Evolutionary conservation across 2,329 filamentous ascomycete genomes (phyloP).

Genomic region (Fusarium chuoi): DNA sequence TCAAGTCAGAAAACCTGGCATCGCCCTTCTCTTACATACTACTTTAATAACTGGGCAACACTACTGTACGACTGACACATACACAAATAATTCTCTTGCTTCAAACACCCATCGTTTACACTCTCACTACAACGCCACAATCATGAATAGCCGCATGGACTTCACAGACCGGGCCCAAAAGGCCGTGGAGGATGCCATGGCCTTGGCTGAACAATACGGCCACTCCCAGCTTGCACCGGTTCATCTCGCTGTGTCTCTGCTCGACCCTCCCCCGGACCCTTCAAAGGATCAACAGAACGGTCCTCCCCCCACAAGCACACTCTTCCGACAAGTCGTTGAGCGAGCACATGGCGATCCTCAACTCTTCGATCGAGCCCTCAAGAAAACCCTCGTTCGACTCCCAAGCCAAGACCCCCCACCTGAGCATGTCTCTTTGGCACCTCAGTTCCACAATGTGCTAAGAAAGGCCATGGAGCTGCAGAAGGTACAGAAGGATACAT

Average conservation of each 20-base stretch:
- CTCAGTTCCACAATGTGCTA: conserved; percentile 83
- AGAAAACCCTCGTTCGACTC: conserved; percentile 89
- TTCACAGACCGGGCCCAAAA: conserved; percentile 95
- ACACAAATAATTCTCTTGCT: conserved; percentile 11
- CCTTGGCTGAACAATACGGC: conserved; percentile 86
- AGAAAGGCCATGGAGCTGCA: conserved; percentile 88
- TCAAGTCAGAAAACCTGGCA: conserved; percentile 37
- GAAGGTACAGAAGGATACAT: conserved; percentile 97
- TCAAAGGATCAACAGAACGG: conserved; percentile 87
- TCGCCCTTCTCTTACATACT: conserved; percentile 14
- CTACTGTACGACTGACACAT: conserved; percentile 1
- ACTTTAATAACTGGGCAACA: conserved; percentile 17
- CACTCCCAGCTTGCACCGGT: conserved; percentile 92
- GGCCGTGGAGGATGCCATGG: conserved; percentile 88
- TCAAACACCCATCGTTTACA: background rate
- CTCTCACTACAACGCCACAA: conserved; percentile 43
- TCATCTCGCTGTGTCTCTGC: conserved; percentile 85
- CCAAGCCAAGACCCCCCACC: conserved; percentile 96
- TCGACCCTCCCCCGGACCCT: conserved; percentile 78
- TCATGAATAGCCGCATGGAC: conserved; percentile 82
- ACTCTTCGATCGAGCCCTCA: conserved; percentile 85
- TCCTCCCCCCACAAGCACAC: conserved; percentile 73
- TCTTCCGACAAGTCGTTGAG: conserved; percentile 95
- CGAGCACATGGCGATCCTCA: conserved; percentile 93
- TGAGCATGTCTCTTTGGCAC: conserved; percentile 85